Evolutionary conservation across 2,329 filamentous ascomycete species (phyloP).

Genomic region (Trichophyton rubrum): DNA sequence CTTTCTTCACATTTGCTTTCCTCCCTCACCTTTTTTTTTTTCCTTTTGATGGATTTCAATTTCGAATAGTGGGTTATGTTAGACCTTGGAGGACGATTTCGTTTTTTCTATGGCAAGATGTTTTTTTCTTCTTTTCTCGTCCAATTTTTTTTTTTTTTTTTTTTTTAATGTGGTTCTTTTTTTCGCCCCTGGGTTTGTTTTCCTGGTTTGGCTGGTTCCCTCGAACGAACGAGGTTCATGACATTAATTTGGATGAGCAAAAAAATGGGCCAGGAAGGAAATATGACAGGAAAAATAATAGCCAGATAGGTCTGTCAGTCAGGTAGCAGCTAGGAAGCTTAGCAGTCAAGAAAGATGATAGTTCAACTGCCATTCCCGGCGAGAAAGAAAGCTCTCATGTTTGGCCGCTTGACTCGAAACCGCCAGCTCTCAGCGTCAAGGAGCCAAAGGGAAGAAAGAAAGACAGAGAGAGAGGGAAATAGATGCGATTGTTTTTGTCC

Average conservation of each 20-base stretch:
- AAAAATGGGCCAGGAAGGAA: neutral
- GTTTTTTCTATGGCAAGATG: neutral
- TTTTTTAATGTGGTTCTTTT: neutral
- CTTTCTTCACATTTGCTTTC: neutral
- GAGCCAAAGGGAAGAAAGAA: neutral
- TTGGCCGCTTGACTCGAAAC: neutral
- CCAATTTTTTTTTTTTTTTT: too few relatives aligned
- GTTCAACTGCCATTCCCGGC: neutral
- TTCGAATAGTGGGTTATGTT: neutral
- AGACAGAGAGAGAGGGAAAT: neutral
- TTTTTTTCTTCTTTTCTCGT: neutral
- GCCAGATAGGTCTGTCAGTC: too few relatives aligned
- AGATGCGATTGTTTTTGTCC: neutral
- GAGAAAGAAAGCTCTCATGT: too few relatives aligned
- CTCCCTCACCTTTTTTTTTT: neutral
- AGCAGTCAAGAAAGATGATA: neutral
- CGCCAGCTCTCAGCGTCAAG: neutral
- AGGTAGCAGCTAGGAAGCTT: too few relatives aligned
- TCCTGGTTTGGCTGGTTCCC: neutral
- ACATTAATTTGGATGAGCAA: neutral
- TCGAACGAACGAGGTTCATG: neutral
- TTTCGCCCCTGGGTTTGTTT: neutral
- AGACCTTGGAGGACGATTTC: slow-evolving; percentile 2
- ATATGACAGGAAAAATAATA: too few relatives aligned
- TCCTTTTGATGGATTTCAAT: neutral